These are phyloP conservation scores for Calamus simplicifolius DNA, from an alignment of 176 grass and related monocot genomes.

Conservation along the genomic window DNA sequence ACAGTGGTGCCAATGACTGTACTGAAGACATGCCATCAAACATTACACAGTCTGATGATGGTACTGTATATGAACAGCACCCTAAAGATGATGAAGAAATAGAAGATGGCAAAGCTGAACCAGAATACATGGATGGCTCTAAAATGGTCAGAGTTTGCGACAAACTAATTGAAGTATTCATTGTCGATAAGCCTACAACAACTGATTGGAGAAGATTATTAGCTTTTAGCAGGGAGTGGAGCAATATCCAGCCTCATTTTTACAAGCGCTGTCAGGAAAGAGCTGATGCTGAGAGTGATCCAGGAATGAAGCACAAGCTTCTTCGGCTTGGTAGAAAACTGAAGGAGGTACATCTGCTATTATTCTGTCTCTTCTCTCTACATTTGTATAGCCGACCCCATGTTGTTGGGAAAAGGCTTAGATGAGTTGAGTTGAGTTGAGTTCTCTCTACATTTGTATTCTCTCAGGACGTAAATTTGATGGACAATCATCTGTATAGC, in stretches of 20 bases:
- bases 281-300: slow-evolving; percentile 53
- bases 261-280: slow-evolving; percentile 69
- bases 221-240: slow-evolving; percentile 77
- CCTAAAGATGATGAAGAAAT: slow-evolving; percentile 6
- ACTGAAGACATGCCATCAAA: slow-evolving; percentile 36
- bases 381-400: no score
- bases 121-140: slow-evolving; percentile 16
- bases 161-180: slow-evolving; percentile 77
- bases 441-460: no score
- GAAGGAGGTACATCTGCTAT: slow-evolving; percentile 49
- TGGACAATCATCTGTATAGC: no score
- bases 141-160: slow-evolving; percentile 72
- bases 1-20: slow-evolving; percentile 24
- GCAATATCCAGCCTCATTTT: slow-evolving; percentile 61
- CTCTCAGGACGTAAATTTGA: no score
- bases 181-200: slow-evolving; percentile 70
- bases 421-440: no score
- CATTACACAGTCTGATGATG: slow-evolving; percentile 11
- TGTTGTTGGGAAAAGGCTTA: no score
- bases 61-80: slow-evolving; percentile 11
- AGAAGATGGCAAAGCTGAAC: slow-evolving; percentile 7
- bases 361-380: no score
- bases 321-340: slow-evolving; percentile 74
- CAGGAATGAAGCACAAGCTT: slow-evolving; percentile 73
- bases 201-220: slow-evolving; percentile 80